Evolutionary conservation across 2,329 filamentous ascomycete genomes (phyloP), one percentile per base, ranked within the genome.

Genomic region (Aspergillus puulaauensis): DNA sequence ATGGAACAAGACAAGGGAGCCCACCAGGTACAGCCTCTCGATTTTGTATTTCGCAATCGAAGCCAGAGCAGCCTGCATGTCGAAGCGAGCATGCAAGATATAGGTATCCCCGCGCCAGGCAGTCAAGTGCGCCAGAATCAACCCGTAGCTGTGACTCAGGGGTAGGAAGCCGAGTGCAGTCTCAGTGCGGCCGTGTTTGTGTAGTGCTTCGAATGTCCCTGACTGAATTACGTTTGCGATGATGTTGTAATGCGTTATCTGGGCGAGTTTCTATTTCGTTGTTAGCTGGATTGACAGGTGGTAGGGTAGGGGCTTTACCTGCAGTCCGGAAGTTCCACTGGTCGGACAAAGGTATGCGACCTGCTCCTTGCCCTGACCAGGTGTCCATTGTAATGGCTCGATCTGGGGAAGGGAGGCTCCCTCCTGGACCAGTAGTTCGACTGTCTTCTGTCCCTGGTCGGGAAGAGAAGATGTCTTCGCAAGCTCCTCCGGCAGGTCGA

Each of bases 171-270:
- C 54, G 9, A 57, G 40, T 19, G 49, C 54, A 4, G 47, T 35
- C 14, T 57, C 54, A 17, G 33, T 57, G 4, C 54, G 54, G 14
- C 54, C 54, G 2, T 41, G 47, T 31, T 57, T 57, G 4, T 33
- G 48, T 11, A 52, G 47, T 12, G 48, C 52, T 17, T 57, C 54
- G 24, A 43, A 46, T 48, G 52, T 52, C 14, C 66, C 52, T 86
- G 82, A 14, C 41, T 58, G 56, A 3, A 58, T 47, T 6, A 51
- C 47, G n/a, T 58, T 58, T 6, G 51, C 50, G 33, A 58, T 58
- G 37, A 58, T 50, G 37, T 58, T 58, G 46, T 58, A 58, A 45
- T 58, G 56, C 1, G 56, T 50, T n/a, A 58, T 54, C 6, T 50
- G 54, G n/a, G 52, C 56, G 2, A 54, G 31, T 54, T 58, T 58